Percentiles rank a stretch among this genome's conserved stretches.
Evolutionary conservation across 148 eudicot species (phyloP).

Genomic region (Rhododendron griersonianum): DNA sequence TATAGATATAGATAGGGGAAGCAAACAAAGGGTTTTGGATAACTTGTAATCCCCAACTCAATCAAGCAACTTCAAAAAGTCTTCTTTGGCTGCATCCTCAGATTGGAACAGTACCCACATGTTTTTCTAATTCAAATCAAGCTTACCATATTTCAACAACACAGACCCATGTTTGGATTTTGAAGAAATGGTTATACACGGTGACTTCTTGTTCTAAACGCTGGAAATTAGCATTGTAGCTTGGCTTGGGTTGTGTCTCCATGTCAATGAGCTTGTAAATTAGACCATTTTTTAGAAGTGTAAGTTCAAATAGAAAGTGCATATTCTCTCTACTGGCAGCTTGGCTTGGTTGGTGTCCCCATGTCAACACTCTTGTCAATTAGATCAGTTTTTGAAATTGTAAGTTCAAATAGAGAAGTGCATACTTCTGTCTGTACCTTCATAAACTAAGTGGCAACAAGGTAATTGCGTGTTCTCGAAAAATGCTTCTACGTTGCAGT

Average conservation of each 20-base stretch:
- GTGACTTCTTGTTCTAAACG: background rate
- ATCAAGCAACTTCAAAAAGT: no score
- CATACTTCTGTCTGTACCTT: background rate
- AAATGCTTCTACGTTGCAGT: constrained; percentile 16
- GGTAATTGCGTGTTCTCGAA: background rate
- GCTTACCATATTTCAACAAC: no score
- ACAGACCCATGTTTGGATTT: background rate
- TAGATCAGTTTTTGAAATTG: background rate
- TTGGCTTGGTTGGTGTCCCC: background rate
- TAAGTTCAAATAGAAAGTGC: background rate
- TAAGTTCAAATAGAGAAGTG: background rate
- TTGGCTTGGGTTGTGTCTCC: background rate
- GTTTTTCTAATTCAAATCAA: no score
- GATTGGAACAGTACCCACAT: no score
- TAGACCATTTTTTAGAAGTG: background rate
- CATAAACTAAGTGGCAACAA: background rate
- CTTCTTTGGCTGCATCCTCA: no score
- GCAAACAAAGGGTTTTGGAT: no score
- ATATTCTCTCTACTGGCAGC: background rate
- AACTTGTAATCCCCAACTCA: no score
- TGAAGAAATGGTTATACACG: background rate
- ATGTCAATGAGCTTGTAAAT: background rate
- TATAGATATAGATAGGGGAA: no score
- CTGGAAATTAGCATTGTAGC: background rate
- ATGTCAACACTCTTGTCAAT: background rate